Evolutionary conservation across 2,329 filamentous ascomycete genomes (phyloP).

Genomic region (Myriosclerotinia duriaeana): DNA sequence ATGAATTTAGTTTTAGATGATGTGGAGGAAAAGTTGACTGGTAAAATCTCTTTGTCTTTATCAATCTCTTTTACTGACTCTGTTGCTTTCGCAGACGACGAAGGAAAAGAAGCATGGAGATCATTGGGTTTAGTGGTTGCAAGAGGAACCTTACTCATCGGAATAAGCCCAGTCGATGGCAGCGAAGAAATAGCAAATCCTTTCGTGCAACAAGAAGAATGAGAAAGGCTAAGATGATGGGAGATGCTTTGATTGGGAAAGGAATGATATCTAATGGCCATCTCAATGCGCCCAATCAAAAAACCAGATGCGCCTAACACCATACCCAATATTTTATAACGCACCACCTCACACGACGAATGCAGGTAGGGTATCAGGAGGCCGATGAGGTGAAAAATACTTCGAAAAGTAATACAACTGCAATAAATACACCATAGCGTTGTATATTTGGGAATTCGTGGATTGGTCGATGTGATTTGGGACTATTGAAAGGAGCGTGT

Average conservation of each 20-base stretch:
- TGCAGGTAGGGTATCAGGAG: conserved; percentile 3
- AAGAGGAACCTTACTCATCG: conserved; percentile 85
- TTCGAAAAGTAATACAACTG: background rate
- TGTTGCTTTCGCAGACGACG: conserved; percentile 66
- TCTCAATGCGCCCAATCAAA: background rate
- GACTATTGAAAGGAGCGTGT: background rate
- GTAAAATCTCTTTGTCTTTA: conserved; percentile 50
- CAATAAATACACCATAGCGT: conserved; percentile 1
- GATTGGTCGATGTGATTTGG: background rate
- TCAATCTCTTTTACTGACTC: conserved; percentile 8
- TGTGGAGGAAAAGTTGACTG: conserved; percentile 84
- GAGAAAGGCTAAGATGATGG: conserved; percentile 28
- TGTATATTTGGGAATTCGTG: background rate
- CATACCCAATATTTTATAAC: conserved; percentile 6
- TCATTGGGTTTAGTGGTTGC: conserved; percentile 76
- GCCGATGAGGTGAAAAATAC: background rate
- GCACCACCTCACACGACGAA: background rate
- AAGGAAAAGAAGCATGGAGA: conserved; percentile 76
- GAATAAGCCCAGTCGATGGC: conserved; percentile 89
- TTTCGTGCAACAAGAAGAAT: conserved; percentile 73
- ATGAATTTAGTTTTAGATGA: conserved; percentile 98
- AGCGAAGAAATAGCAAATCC: conserved; percentile 96
- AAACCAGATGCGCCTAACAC: background rate
- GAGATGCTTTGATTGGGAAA: background rate
- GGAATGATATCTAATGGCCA: background rate